A percentile compares a stretch with the other conserved stretches of the same genome.
Evolutionary conservation across 805 yeast genomes (phyloP).

Genomic region (Kurtzmaniella fragi): DNA sequence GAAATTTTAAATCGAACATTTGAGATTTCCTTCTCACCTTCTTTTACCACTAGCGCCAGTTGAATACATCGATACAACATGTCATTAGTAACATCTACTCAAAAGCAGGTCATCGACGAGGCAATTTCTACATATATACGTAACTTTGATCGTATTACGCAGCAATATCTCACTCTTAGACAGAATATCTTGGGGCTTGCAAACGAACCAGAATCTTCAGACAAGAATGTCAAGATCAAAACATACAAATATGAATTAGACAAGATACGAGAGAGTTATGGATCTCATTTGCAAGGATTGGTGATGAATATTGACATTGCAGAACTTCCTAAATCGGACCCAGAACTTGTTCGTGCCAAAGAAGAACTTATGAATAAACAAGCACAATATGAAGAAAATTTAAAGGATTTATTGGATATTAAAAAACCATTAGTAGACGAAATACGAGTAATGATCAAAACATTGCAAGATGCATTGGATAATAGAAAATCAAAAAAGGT

Average conservation of each 20-base stretch:
- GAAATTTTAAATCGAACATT: no score
- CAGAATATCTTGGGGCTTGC: slow-evolving; percentile 22
- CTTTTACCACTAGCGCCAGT: no score
- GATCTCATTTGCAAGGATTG: slow-evolving; percentile 10
- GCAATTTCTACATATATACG: slow-evolving; percentile 23
- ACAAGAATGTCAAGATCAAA: slow-evolving; percentile 7
- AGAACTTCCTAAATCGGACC: no score
- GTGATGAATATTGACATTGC: background rate
- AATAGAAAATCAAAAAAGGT: slow-evolving; percentile 8
- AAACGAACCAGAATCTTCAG: slow-evolving; percentile 4
- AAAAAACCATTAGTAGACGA: slow-evolving; percentile 34
- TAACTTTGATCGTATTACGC: slow-evolving; percentile 27
- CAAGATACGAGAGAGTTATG: slow-evolving; percentile 18
- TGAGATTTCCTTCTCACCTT: no score
- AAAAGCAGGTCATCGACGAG: slow-evolving; percentile 29
- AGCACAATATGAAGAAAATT: background rate
- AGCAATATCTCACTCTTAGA: slow-evolving; percentile 28
- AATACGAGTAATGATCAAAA: slow-evolving; percentile 20
- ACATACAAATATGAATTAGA: slow-evolving; percentile 27
- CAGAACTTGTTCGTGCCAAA: no score
- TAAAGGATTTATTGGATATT: slow-evolving; percentile 16
- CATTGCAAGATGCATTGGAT: slow-evolving; percentile 16
- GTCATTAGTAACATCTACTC: slow-evolving; percentile 26
- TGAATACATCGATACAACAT: slow-evolving; percentile 7
- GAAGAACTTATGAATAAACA: no score